Evolutionary conservation across 1,139 yeast genomes (phyloP), one percentile per base, ranked within the genome.

Genomic region (Protomyces lactucae-debilis): DNA sequence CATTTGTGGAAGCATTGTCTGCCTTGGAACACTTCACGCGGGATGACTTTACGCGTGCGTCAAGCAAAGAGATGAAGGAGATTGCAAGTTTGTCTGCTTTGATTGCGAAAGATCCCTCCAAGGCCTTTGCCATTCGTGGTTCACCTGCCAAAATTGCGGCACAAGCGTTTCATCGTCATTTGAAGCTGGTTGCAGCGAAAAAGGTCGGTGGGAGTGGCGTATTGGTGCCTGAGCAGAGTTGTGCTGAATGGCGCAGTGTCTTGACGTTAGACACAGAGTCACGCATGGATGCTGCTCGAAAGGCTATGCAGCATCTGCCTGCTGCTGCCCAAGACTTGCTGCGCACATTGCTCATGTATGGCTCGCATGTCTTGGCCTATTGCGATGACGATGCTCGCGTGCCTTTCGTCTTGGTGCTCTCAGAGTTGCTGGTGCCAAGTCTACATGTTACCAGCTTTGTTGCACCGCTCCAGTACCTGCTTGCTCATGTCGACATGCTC

Each of bases 101-200:
- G 52, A 40, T 57, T 40, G 54, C 63, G 6, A 64, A 64, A 45
- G 63, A 64, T 25, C 64, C 65, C 23, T 51, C 36, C 21, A 64
- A 64, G 45, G 21, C 36, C 25, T 64, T 59, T 35, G 66, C 66
- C 3, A 45, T 64, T 32, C n/a, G 43, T 10, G 66, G 66, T 5
- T 64, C 66, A 9, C 66, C 66, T 16, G 25, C 64, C 8, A 64
- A 64, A 35, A 55, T 64, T 16, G 60, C 61, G 2, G 36, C 55
- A n/a, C 61, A 60, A 8, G 64, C 64, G 2, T 60, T 64, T 37
- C 43, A 48, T 21, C 45, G 52, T n/a, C 60, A 54, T 23, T 25
- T 61, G 39, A 21, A 40, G 23, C 37, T 57, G 14, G 56, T 54
- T 14, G 36, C 57, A 3, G 12, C 39, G 18, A 57, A 52, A 21